phyloP scores from a whole-genome alignment of 2,329 filamentous ascomycete genomes.

The Tolypocladium cylindrosporum region DNA sequence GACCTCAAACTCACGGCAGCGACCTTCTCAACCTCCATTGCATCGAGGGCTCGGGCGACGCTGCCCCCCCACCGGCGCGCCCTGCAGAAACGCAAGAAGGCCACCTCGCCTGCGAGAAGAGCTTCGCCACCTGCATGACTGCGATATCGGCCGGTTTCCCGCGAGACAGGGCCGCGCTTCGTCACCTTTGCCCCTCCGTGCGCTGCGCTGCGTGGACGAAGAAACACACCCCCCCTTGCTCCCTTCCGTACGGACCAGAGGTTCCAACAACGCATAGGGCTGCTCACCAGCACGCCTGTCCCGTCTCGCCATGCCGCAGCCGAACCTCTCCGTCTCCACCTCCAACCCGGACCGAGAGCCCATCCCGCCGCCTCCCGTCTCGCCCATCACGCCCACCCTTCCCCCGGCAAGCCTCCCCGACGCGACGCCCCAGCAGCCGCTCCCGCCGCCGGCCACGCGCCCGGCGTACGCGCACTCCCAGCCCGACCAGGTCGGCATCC shows the following conservation, averaged over 20 bases:
- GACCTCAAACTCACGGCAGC: not conserved
- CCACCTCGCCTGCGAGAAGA: too few species aligned
- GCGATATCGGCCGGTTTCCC: not conserved
- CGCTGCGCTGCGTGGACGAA: not conserved
- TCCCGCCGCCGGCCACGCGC: slow-evolving; percentile 11
- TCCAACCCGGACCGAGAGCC: slow-evolving; percentile 19
- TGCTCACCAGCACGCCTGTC: not conserved
- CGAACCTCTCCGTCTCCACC: slow-evolving; percentile 20
- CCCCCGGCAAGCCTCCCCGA: slow-evolving; percentile 22
- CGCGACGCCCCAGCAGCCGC: slow-evolving; percentile 4
- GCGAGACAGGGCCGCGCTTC: not conserved
- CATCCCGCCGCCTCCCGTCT: slow-evolving; percentile 41
- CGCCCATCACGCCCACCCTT: slow-evolving; percentile 44
- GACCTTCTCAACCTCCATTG: not conserved
- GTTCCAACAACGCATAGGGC: not conserved
- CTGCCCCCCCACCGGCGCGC: not conserved
- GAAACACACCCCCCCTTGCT: not conserved
- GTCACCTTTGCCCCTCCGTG: not conserved
- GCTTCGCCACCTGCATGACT: not conserved
- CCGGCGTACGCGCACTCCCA: slow-evolving; percentile 35
- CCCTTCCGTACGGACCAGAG: not conserved
- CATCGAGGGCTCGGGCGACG: not conserved
- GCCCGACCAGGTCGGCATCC: slow-evolving; percentile 27
- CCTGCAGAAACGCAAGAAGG: not conserved
- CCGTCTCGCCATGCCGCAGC: slow-evolving; percentile 17